phyloP scores from a whole-genome alignment of 306 rosid species.

The Cajanus cajan region DNA sequence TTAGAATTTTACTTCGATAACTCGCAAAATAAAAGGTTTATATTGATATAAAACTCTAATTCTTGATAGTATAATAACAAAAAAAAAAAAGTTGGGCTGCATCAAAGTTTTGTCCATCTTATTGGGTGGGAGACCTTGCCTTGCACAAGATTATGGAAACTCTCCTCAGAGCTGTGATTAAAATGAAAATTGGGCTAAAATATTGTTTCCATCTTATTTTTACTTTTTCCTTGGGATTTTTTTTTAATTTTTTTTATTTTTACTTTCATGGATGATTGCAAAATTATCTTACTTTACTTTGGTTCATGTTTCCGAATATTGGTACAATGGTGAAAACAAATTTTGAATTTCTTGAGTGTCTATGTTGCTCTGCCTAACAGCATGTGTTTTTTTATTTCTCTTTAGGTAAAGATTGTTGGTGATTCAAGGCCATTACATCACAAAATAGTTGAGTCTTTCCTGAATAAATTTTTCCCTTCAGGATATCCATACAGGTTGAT shows the following conservation, averaged over 20 bases:
- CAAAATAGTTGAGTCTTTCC: conserved; percentile 35
- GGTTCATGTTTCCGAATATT: neutral
- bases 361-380: neutral
- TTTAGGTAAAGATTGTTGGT: conserved; percentile 56
- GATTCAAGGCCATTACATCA: conserved; percentile 65
- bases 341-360: neutral
- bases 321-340: neutral
- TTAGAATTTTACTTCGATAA: no score
- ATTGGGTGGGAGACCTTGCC: neutral
- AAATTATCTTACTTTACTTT: neutral
- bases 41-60: neutral
- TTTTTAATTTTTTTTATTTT: neutral
- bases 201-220: neutral
- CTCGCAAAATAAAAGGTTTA: no score
- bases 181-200: neutral
- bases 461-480: conserved; percentile 79
- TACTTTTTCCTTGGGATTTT: neutral
- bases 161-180: neutral
- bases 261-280: neutral
- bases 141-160: neutral
- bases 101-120: neutral
- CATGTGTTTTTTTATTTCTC: neutral
- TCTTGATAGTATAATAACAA: neutral
- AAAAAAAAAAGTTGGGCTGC: neutral
- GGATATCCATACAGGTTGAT: conserved; percentile 86